Base-by-base conservation (phyloP, 768 basidiomycete genomes). In the Nidula microcarpa region DNA sequence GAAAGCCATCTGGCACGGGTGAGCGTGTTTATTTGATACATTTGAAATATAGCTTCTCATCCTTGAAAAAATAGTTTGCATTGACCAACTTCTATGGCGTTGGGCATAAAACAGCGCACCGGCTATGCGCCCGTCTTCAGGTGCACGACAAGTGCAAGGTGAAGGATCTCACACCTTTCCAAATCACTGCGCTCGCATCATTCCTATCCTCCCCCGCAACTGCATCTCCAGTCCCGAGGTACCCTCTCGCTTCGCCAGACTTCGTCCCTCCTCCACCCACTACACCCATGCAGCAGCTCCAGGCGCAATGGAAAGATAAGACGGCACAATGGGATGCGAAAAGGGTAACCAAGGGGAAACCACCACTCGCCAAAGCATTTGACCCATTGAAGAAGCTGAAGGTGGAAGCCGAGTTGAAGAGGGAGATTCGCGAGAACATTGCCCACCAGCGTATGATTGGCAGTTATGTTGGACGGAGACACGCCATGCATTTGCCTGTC, bases 361-460 rank as follows among this genome's bases (percentile, higher is more conserved):
- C 51, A 64, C 51, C 49, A 52, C 53, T 33, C 64, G 65, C 55
- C 52, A 61, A 16, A 30, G 23, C 23, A 30, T 30, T 30, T 30
- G 94, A 97, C 68, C 78, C 81, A 0, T 73, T 98, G 60, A 81
- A 82, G 62, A 78, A 80, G 45, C 67, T 98, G 58, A 87, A 84
- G 74, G 87, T 97, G 55, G 96, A 98, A 74, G 82, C 87, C 16
- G 97, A 98, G 68, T 72, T 95, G 63, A 82, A 78, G 67, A 81
- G 89, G 61, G 80, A 86, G 66, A 78, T 95, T 62, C 82, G 85
- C 72, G 92, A 92, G 68, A 94, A 98, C 67, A 95, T 99, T 67
- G 85, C 83, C 5, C 94, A 97, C 72, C 85, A 94, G 70, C 77
- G 92, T 56, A 89, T 89, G 80, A 94, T 98, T 69, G 96, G 96